Base-by-base conservation (phyloP, 768 basidiomycete genomes). In the Chalciporus chontae region DNA sequence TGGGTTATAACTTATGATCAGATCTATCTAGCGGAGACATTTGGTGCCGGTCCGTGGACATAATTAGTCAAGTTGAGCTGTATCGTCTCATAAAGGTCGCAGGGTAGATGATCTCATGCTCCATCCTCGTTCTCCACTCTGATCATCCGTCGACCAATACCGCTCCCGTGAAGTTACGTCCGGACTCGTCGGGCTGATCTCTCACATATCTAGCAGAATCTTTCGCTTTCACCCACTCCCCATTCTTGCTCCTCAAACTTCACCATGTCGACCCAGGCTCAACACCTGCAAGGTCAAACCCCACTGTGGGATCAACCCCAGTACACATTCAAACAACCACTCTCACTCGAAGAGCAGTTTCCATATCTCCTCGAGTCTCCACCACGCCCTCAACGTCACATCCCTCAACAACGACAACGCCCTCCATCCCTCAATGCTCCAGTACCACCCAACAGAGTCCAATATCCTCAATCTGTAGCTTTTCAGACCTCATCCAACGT, bases 261-360 rank as follows among this genome's bases (percentile, higher is more conserved):
- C 4, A 39, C n/a, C 42, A 69, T 69, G 66, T 58, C 68, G 8
- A 54, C 55, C 0, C 57, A 60, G 37, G 48, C 60, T 0, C 65
- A 59, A 3, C 40, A 41, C 19, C 43, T 50, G 38, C 50, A 29
- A 0, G 38, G 29, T 10, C 51, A 56, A 19, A 45, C 43, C 37
- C 14, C 48, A 6, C n/a, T n/a, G n/a, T 67, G 66, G 68, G 51
- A 57, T 36, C 55, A 56, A 2, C 21, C 41, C 0, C 56, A 55
- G 9, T 60, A 52, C 45, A 2, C 50, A 2, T 40, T 60, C 43
- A 55, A 43, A 10, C 60, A 52, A 3, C 43, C 61, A 9, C 54
- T 60, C 8, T 62, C 68, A 21, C 68, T 69, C 40, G 66, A 69
- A 19, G 66, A 69, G 19, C 50, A 57, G 27, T 50, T 51, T 2